A percentile compares a stretch with the other conserved stretches of the same genome.
Evolutionary conservation across 495 filamentous ascomycete genomes (phyloP).

Genomic region (Neurospora discreta): DNA sequence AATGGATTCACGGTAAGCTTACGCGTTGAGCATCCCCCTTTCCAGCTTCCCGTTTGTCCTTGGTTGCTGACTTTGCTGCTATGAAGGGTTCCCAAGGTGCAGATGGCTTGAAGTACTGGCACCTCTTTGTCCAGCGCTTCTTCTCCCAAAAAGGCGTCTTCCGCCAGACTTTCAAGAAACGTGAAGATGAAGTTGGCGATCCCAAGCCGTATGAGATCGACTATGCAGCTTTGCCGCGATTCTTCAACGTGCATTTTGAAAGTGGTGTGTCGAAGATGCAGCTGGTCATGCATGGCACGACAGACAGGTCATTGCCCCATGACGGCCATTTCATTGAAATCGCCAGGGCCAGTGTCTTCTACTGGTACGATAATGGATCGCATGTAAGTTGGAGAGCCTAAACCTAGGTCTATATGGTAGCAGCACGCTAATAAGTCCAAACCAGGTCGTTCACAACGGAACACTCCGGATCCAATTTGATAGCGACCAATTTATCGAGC

Average conservation of each 20-base stretch:
- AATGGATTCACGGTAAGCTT: slow-evolving; percentile 50
- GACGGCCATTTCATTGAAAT: slow-evolving; percentile 57
- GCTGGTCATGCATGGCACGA: slow-evolving; percentile 50
- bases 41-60: not conserved
- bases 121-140: slow-evolving; percentile 60
- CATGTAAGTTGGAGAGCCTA: slow-evolving; percentile 40
- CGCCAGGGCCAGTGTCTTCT: slow-evolving; percentile 50
- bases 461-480: slow-evolving; percentile 56
- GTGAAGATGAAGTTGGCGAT: slow-evolving; percentile 28
- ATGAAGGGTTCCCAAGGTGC: slow-evolving; percentile 42
- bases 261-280: slow-evolving; percentile 72
- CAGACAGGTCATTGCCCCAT: slow-evolving; percentile 44
- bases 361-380: slow-evolving; percentile 61
- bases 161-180: slow-evolving; percentile 46
- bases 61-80: slow-evolving; percentile 4
- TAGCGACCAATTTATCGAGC: slow-evolving; percentile 55
- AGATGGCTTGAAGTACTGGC: slow-evolving; percentile 61
- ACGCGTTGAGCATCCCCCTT: not conserved
- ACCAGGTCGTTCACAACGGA: slow-evolving; percentile 53
- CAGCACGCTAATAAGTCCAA: slow-evolving; percentile 10
- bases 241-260: slow-evolving; percentile 73
- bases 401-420: not conserved
- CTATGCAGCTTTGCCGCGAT: slow-evolving; percentile 62
- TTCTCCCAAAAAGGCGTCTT: slow-evolving; percentile 63
- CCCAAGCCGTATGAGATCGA: slow-evolving; percentile 71